Base-by-base conservation (phyloP, 441 rosid species). In the Daphne laureola region DNA sequence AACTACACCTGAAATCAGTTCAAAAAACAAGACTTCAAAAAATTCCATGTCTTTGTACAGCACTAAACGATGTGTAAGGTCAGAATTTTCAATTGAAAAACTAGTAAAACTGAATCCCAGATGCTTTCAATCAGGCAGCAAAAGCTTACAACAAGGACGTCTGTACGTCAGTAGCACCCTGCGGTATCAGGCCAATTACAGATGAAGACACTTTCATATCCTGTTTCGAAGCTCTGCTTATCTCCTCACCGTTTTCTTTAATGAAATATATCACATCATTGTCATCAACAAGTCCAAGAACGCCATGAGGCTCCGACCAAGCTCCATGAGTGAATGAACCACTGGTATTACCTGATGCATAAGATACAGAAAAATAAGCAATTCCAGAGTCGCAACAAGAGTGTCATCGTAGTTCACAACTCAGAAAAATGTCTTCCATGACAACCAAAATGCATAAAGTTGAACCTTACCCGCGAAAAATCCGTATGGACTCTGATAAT, bases 251-350 rank as follows among this genome's bases (percentile, higher is more conserved):
- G 35, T 78, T 87, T 70, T 87, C 77, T 79, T 80, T 83, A 65
- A 93, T 73, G 67, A 90, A 83, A 77, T 77, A 83, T 36, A 93
- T 64, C 49, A 82, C 75, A 65, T 69, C 87, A 42, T 61, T 64
- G 69, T 80, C 89, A 72, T 87, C 89, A 64, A 67, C 63, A 49
- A 90, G 71, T 75, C 95, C 96, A 64, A 93, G 92, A 66, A 90
- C 68, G 73, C 85, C 84, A 63, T 83, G 92, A 60, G 75, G 63
- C 72, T 82, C 99, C 11, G 92, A 90, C 97, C 99, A 93, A 53
- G 76, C 79, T 68, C 97, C 96, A 66, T 67, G 75, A 51, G 72
- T 71, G 75, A 78, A 90, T 43, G 80, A 68, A 68, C 76, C 65
- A 53, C 58, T 66, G 58, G 70, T 61, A 58, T 70, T 54, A 61